These are phyloP conservation scores for Pulveroboletus sp. DNA, from an alignment of 768 basidiomycete genomes.

Conservation along the genomic window DNA sequence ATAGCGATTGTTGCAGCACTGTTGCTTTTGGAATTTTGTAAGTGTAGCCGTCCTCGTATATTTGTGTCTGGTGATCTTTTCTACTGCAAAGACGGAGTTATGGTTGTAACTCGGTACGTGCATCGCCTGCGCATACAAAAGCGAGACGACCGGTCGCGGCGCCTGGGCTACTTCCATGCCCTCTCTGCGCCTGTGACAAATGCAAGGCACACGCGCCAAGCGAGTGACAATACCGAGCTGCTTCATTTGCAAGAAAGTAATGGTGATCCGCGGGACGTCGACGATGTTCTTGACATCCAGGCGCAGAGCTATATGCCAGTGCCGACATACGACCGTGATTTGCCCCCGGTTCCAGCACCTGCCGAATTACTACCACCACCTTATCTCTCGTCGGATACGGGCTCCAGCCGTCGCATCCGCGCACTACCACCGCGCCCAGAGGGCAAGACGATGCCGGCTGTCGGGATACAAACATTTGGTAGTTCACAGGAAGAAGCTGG, in stretches of 20 bases:
- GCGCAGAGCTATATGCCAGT: constrained; percentile 14
- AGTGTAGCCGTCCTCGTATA: constrained; percentile 21
- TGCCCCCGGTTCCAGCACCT: constrained; percentile 4
- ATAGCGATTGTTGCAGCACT: constrained; percentile 41
- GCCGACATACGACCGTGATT: constrained; percentile 15
- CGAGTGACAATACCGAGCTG: constrained; percentile 28
- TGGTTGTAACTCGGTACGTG: constrained; percentile 51
- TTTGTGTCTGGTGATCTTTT: not conserved
- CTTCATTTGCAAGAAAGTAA: constrained; percentile 16
- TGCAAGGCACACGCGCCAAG: constrained; percentile 17
- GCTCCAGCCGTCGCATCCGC: constrained; percentile 19
- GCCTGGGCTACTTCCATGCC: constrained; percentile 31
- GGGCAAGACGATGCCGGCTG: not conserved
- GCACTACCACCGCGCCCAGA: constrained; percentile 30
- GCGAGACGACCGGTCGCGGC: constrained; percentile 33
- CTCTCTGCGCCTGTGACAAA: constrained; percentile 15
- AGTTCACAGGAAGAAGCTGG: not conserved
- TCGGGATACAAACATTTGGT: not conserved
- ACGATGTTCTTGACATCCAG: constrained; percentile 23
- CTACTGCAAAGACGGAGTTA: constrained; percentile 40
- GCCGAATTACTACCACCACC: constrained; percentile 6
- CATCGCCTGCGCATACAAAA: constrained; percentile 51
- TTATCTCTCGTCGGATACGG: constrained; percentile 6
- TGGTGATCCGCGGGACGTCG: constrained; percentile 7
- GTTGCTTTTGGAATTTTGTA: constrained; percentile 54